Evolutionary conservation across 768 basidiomycete genomes (phyloP).

Genomic region (Lactifluus subvellereus): DNA sequence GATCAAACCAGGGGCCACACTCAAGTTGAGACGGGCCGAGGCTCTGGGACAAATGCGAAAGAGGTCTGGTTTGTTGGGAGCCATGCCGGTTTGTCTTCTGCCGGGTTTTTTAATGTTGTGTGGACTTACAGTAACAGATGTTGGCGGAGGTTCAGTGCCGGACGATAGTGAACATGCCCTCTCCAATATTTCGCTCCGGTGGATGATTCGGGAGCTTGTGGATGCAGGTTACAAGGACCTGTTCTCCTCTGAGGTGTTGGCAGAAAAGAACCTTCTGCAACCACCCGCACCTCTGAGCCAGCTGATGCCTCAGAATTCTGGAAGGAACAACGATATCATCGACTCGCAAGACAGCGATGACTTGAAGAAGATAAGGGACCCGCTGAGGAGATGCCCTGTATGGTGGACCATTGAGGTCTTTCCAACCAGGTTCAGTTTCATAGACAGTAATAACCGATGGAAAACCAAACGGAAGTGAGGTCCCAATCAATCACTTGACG

Average conservation of each 20-base stretch:
- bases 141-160: slow-evolving; percentile 18
- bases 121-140: slow-evolving; percentile 2
- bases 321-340: no score
- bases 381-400: slow-evolving; percentile 36
- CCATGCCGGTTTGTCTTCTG: slow-evolving; percentile 16
- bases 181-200: slow-evolving; percentile 18
- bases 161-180: slow-evolving; percentile 4
- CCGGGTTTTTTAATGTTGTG: not conserved
- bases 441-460: not conserved
- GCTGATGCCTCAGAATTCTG: not conserved
- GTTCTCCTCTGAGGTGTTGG: slow-evolving; percentile 1
- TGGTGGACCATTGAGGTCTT: slow-evolving; percentile 65
- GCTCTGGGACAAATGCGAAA: no score
- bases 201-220: slow-evolving; percentile 23
- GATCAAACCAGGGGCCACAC: no score
- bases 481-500: not conserved
- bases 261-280: slow-evolving; percentile 2
- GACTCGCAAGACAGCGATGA: slow-evolving; percentile 20
- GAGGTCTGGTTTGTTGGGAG: slow-evolving; percentile 22
- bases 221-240: not conserved
- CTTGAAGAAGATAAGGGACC: slow-evolving; percentile 49
- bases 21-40: no score
- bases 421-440: not conserved
- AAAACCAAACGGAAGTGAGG: not conserved
- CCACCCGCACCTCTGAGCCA: not conserved